phyloP scores from a whole-genome alignment of 2,329 filamentous ascomycete species.

The Colletotrichum paranaense region DNA sequence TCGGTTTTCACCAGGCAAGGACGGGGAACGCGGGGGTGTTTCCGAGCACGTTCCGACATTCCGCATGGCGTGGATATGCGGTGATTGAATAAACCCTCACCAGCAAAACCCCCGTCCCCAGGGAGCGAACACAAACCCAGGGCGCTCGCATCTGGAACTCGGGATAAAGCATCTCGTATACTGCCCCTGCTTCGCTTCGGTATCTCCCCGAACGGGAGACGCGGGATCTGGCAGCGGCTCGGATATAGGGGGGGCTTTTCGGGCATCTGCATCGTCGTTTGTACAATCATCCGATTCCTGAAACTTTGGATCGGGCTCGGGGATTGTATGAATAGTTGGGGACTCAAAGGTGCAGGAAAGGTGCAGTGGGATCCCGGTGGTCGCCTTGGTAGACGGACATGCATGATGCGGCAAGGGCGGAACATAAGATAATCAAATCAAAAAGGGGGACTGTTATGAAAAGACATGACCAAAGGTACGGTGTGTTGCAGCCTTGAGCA shows the following conservation, averaged over 20 bases:
- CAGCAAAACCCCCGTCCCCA: not conserved
- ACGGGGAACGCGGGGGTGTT: not conserved
- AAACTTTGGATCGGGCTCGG: not conserved
- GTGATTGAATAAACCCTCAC: not conserved
- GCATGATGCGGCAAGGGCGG: conserved; percentile 3
- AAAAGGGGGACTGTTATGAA: not conserved
- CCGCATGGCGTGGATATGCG: not conserved
- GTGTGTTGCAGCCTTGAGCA: not conserved
- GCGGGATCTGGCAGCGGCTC: conserved; percentile 6
- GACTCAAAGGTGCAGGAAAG: not conserved
- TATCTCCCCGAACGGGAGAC: not conserved
- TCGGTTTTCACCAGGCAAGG: not conserved
- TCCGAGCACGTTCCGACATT: not conserved
- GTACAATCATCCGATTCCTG: not conserved
- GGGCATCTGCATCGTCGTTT: conserved; percentile 4
- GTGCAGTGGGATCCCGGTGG: not conserved
- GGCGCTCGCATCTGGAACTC: not conserved
- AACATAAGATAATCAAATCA: not conserved
- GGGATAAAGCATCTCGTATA: not conserved
- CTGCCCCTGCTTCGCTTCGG: not conserved
- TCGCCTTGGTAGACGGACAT: not conserved
- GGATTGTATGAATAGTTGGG: not conserved
- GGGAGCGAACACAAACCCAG: not conserved
- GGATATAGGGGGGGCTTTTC: not conserved
- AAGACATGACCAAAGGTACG: not conserved